Evolutionary conservation across 1,139 yeast genomes (phyloP).

Genomic region (Blastobotrys niveus): DNA sequence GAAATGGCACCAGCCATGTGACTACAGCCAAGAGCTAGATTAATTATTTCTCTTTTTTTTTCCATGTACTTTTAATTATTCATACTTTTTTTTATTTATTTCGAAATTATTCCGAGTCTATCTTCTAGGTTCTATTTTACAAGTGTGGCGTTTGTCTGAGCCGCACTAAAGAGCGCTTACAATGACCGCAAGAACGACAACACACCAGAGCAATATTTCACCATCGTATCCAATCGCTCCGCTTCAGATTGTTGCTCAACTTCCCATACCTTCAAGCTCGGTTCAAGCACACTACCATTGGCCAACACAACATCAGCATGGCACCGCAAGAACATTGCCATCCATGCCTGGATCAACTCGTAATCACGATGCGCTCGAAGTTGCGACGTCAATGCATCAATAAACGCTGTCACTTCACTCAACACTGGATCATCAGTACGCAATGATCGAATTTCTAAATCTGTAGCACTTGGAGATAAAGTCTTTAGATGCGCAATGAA

Average conservation of each 20-base stretch:
- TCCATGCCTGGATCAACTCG: slow-evolving; percentile 72
- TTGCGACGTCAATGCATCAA: slow-evolving; percentile 60
- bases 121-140: too few species aligned
- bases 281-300: slow-evolving; percentile 14
- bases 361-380: slow-evolving; percentile 52
- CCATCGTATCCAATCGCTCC: slow-evolving; percentile 56
- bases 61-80: slow-evolving; percentile 7
- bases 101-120: not conserved
- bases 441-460: slow-evolving; percentile 79
- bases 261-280: slow-evolving; percentile 49
- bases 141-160: too few species aligned
- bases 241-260: slow-evolving; percentile 41
- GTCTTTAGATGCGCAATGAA: slow-evolving; percentile 54
- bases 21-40: slow-evolving; percentile 13
- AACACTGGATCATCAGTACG: slow-evolving; percentile 52
- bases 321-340: slow-evolving; percentile 62
- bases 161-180: too few species aligned
- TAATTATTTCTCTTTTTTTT: too few species aligned
- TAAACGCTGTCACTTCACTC: slow-evolving; percentile 58
- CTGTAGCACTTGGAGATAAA: slow-evolving; percentile 74
- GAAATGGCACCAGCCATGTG: slow-evolving; percentile 22
- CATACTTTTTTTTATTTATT: slow-evolving; percentile 1
- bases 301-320: slow-evolving; percentile 78
- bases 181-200: slow-evolving; percentile 48
- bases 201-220: slow-evolving; percentile 82